Evolutionary conservation across 2,329 filamentous ascomycete species (phyloP), one percentile per base, ranked within the genome.

Genomic region (Fusarium dimerum): DNA sequence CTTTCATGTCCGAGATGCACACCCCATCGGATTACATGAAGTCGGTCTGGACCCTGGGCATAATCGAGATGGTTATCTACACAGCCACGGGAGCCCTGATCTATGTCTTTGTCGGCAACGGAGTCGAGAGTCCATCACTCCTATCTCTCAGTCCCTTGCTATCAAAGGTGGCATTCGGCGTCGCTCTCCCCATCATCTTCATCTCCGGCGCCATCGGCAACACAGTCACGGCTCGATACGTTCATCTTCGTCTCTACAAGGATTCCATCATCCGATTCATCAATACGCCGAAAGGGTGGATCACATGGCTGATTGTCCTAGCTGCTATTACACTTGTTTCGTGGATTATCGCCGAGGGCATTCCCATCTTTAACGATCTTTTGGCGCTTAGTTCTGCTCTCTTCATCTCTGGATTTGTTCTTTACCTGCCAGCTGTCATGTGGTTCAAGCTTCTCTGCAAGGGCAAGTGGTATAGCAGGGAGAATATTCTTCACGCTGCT

Each of bases 351-450:
- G 84, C 84, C 77, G 82, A 87, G 62, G 82, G 85, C 1, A 86
- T 91, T 45, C 88, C 88, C 1, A 84, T 86, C 66, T 92, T 91
- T 72, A 82, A 81, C 54, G 77, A 87, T 42, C 72, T 91, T 41
- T 73, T 91, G 9, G 73, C 76, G 40, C 76, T 79, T 59, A 73
- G 66, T 45, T 78, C 76, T 3, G 71, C 75, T 17, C 68, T 80
- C n/a, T 73, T 80, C 53, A 70, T 78, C 54, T 78, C 76, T 2
- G 66, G 66, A 3, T 68, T 68, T 50, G 71, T 73, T 1, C 71
- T 75, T 29, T 71, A 73, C 43, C 62, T 72, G 44, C 66, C 74
- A 1, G 72, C 72, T n/a, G 57, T 74, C 26, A 70, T 75, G 58
- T 73, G 70, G 66, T 73, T 75, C 58, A 68, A 73, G 45, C 63